Base-by-base conservation (phyloP, 495 filamentous ascomycete species). In the Glarea lozoyensis region DNA sequence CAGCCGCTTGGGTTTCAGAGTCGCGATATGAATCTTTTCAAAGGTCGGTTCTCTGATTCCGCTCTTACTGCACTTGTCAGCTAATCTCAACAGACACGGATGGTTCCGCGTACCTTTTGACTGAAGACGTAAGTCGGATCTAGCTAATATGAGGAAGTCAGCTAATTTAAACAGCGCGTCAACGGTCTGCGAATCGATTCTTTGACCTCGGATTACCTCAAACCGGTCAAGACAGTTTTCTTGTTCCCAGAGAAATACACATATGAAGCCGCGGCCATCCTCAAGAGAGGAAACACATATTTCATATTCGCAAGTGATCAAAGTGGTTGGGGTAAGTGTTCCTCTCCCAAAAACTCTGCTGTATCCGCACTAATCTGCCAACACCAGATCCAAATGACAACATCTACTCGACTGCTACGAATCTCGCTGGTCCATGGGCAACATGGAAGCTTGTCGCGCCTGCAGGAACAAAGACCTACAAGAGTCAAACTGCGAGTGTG, bases 301-400 rank as follows among this genome's bases (percentile, higher is more conserved):
- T 73, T 67, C 46, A 64, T 72, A 56, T 73, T 73, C 35, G 67
- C 60, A 1, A 64, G 60, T 7, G 59, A 68, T 30, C 53, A 69
- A 18, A 65, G 65, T 20, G 68, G 69, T 13, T 45, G 42, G 31
- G 7, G 42, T 45, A 37, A 37, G 42, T 25, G 5, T 20, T 37
- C 4, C 18, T n/a, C 16, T 35, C 17, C 32, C 6, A 6, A 11
- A 5, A 15, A 9, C 17, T 35, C 17, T 35, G 7, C 6, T 35
- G 17, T 35, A 6, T 9, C 9, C 5, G 18, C 10, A 10, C 19
- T 10, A 21, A 20, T 19, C 4, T 19, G n/a, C 7, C 18, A 4
- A 10, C 12, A 21, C 64, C 58, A 74, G 72, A 67, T 36, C 54
- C 77, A 24, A 84, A 84, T 48, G 79, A 82, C 52, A 83, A 84